These are phyloP conservation scores for Candida tetrigidarum DNA, from an alignment of 1,139 yeast species.

Conservation along the genomic window DNA sequence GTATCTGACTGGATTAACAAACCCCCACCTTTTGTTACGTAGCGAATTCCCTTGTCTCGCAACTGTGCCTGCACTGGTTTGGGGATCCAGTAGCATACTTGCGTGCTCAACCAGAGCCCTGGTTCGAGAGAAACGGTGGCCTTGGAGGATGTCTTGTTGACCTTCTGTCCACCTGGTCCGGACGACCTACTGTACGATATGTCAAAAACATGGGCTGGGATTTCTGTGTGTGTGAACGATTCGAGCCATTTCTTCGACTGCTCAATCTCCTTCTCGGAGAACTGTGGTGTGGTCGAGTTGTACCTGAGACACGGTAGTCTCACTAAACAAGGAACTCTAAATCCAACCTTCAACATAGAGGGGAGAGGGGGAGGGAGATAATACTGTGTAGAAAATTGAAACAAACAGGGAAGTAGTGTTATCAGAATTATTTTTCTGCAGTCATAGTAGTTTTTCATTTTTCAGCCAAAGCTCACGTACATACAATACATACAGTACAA, in stretches of 20 bases:
- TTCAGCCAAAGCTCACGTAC: too few species aligned
- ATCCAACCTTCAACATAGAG: not conserved
- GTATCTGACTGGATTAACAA: conserved; percentile 66
- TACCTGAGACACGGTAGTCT: not conserved
- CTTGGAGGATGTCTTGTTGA: conserved; percentile 81
- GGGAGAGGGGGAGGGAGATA: too few species aligned
- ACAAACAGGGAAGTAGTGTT: too few species aligned
- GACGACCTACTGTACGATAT: conserved; percentile 72
- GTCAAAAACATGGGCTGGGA: conserved; percentile 57
- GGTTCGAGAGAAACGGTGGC: conserved; percentile 64
- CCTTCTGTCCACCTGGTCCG: conserved; percentile 97
- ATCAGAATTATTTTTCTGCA: not conserved
- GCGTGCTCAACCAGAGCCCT: conserved; percentile 51
- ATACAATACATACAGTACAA: too few species aligned
- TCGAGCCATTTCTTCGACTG: conserved; percentile 52
- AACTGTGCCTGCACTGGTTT: conserved; percentile 50
- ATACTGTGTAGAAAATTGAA: too few species aligned
- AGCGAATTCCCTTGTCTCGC: conserved; percentile 45
- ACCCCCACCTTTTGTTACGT: conserved; percentile 60
- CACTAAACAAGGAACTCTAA: not conserved
- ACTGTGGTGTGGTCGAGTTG: conserved; percentile 1
- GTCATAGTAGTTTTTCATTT: not conserved
- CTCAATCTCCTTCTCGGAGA: conserved; percentile 26
- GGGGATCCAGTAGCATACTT: conserved; percentile 65
- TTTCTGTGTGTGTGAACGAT: conserved; percentile 28